These are phyloP conservation scores for Syzygium aromaticum DNA, from an alignment of 345 rosid genomes.

Conservation along the genomic window DNA sequence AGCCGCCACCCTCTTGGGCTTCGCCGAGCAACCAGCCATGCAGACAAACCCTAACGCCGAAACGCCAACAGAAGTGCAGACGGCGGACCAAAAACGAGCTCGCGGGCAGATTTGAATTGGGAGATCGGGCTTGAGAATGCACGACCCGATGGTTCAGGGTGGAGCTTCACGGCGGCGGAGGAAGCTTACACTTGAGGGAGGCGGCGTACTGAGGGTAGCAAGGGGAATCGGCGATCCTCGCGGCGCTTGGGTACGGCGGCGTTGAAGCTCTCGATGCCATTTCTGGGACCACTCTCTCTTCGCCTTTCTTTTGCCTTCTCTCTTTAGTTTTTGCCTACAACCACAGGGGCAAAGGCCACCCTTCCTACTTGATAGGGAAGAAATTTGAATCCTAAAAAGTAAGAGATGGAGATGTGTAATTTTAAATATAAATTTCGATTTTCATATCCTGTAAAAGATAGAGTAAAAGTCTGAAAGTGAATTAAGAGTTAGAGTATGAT, in stretches of 20 bases:
- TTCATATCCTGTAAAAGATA: no score
- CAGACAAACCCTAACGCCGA: background rate
- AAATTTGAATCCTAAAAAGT: no score
- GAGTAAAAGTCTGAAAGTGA: rapidly evolving
- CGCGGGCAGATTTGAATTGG: no score
- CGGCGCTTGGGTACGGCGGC: conserved; percentile 65
- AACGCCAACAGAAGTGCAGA: background rate
- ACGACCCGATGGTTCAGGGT: no score
- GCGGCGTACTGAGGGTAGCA: conserved; percentile 77
- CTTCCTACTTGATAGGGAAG: no score
- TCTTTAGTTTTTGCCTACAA: background rate
- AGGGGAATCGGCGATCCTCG: conserved; percentile 71
- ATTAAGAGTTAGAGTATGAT: no score
- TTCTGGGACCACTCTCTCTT: background rate
- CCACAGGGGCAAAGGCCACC: no score
- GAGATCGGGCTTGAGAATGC: no score
- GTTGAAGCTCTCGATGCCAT: conserved; percentile 28
- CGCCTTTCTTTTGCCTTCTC: background rate
- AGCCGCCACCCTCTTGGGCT: background rate
- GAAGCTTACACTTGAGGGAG: conserved; percentile 67
- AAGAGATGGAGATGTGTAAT: no score
- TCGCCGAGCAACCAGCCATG: background rate
- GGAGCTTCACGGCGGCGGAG: background rate
- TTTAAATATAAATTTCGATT: no score
- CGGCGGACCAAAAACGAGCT: no score